Conservation (phyloP, 805 yeast genomes). For the Ogataea sp. region DNA sequence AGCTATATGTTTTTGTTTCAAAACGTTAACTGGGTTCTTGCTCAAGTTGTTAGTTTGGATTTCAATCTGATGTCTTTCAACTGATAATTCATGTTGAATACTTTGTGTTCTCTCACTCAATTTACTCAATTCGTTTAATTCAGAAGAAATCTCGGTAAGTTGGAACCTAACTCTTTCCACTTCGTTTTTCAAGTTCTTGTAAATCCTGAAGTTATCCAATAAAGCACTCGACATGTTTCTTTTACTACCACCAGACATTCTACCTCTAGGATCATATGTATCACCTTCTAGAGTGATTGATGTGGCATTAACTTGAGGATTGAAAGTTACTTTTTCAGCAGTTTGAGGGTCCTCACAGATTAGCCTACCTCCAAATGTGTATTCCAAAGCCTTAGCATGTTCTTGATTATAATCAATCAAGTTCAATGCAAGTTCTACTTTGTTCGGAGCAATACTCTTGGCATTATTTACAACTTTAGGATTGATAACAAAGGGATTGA, state of each 20-base stretch:
- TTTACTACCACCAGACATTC: constrained; percentile 91
- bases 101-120: constrained; percentile 42
- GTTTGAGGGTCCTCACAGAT: constrained; percentile 82
- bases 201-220: constrained; percentile 58
- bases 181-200: constrained; percentile 33
- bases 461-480: constrained; percentile 53
- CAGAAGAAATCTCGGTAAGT: constrained; percentile 29
- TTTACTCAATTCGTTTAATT: constrained; percentile 33
- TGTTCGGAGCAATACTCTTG: constrained; percentile 67
- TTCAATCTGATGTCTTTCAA: constrained; percentile 52
- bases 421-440: constrained; percentile 85
- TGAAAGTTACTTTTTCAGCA: constrained; percentile 83
- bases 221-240: constrained; percentile 43
- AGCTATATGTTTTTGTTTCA: constrained; percentile 41
- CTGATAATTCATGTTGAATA: constrained; percentile 49
- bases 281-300: constrained; percentile 92
- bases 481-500: constrained; percentile 51
- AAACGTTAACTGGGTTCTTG: constrained; percentile 46
- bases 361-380: constrained; percentile 84
- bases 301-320: constrained; percentile 70
- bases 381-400: constrained; percentile 77
- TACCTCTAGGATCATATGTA: constrained; percentile 92
- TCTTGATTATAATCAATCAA: constrained; percentile 67
- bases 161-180: constrained; percentile 31
- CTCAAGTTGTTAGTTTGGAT: constrained; percentile 46